Evolutionary conservation across 345 rosid species (phyloP).

Genomic region (Linum trigynum): DNA sequence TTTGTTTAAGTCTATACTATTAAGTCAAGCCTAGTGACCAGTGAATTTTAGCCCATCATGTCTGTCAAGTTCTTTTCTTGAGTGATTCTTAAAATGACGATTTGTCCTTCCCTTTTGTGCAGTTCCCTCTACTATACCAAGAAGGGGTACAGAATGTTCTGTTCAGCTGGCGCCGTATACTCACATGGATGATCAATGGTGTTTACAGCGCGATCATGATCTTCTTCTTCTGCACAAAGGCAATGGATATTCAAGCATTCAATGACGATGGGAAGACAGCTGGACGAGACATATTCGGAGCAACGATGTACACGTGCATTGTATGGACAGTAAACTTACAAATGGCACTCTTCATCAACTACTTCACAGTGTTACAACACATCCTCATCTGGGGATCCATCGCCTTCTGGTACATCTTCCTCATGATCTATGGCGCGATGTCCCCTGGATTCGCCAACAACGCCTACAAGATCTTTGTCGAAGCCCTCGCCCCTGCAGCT

Average conservation of each 20-base stretch:
- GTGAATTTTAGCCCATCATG: too few relatives aligned
- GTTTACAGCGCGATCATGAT: constrained; percentile 44
- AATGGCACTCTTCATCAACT: constrained; percentile 57
- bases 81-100: not conserved
- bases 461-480: constrained; percentile 63
- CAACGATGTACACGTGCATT: constrained; percentile 67
- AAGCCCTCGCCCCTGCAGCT: constrained; percentile 70
- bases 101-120: constrained; percentile 16
- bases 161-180: constrained; percentile 72
- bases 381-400: constrained; percentile 63
- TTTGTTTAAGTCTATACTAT: too few relatives aligned
- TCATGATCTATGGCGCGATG: constrained; percentile 45
- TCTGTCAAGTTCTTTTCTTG: not conserved
- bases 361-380: constrained; percentile 76
- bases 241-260: constrained; percentile 63
- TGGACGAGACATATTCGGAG: constrained; percentile 58
- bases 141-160: constrained; percentile 80
- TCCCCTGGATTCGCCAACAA: constrained; percentile 29
- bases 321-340: constrained; percentile 89
- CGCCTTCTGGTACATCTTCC: constrained; percentile 62
- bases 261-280: constrained; percentile 47
- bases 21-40: too few relatives aligned
- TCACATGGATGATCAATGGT: constrained; percentile 79
- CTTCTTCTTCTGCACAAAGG: constrained; percentile 58
- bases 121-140: constrained; percentile 89